Evolutionary conservation across 768 basidiomycete species (phyloP).

Genomic region (Pulveroboletus ravenelii): DNA sequence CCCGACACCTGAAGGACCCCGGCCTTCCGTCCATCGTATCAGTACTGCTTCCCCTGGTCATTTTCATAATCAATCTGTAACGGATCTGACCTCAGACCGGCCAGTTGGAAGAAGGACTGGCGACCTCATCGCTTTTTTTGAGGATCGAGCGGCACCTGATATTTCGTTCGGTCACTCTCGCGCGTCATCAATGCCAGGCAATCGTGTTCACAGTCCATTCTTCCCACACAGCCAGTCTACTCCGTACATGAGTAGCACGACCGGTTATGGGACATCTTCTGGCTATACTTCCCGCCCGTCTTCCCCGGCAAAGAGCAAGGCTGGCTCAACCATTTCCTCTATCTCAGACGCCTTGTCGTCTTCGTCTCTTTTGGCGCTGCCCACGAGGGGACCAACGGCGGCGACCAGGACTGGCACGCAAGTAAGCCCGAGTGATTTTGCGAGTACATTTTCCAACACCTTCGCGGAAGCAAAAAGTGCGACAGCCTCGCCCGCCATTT

Average conservation of each 20-base stretch:
- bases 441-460: slow-evolving; percentile 36
- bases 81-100: slow-evolving; percentile 49
- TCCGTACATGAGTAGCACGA: slow-evolving; percentile 35
- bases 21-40: slow-evolving; percentile 43
- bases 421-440: slow-evolving; percentile 33
- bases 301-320: slow-evolving; percentile 44
- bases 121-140: slow-evolving; percentile 74
- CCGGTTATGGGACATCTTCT: slow-evolving; percentile 28
- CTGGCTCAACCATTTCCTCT: slow-evolving; percentile 28
- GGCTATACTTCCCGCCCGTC: slow-evolving; percentile 41
- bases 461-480: slow-evolving; percentile 35
- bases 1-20: slow-evolving; percentile 42
- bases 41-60: slow-evolving; percentile 35
- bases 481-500: slow-evolving; percentile 24
- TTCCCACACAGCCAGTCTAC: slow-evolving; percentile 36
- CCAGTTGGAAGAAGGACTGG: slow-evolving; percentile 53
- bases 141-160: slow-evolving; percentile 43
- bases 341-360: slow-evolving; percentile 25
- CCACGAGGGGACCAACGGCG: slow-evolving; percentile 32
- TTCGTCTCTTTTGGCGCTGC: slow-evolving; percentile 48
- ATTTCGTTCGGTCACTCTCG: slow-evolving; percentile 45
- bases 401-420: slow-evolving; percentile 29
- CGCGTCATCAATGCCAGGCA: slow-evolving; percentile 47
- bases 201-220: slow-evolving; percentile 28
- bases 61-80: slow-evolving; percentile 51